A percentile compares a stretch with the other conserved stretches of the same genome.
Conservation (phyloP, 2,329 filamentous ascomycete species). For the Aspergillus sp. region DNA sequence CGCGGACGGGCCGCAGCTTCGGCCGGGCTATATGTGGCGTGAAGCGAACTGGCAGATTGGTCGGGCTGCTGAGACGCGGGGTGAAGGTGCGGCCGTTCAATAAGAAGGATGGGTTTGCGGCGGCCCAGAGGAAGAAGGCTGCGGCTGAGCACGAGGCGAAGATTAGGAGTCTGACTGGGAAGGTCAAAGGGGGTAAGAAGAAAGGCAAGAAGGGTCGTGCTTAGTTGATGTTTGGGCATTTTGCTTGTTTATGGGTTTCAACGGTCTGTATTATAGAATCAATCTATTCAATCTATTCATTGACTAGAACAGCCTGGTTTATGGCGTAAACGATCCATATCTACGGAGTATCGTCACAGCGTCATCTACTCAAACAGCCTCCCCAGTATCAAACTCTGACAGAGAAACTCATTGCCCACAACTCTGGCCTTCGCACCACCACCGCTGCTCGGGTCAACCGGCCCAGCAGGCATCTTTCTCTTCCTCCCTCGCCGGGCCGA, state of each 20-base stretch:
- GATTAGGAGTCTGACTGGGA: constrained; percentile 45
- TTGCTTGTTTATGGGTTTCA: constrained; percentile 15
- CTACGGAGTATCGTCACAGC: not conserved
- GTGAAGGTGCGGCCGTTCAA: constrained; percentile 48
- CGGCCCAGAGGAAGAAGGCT: constrained; percentile 55
- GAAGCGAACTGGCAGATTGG: constrained; percentile 62
- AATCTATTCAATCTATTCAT: constrained; percentile 3
- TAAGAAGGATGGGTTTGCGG: constrained; percentile 51
- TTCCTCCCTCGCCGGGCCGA: constrained; percentile 31
- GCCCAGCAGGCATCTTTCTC: constrained; percentile 31
- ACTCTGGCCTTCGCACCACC: constrained; percentile 48
- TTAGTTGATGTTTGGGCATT: constrained; percentile 13
- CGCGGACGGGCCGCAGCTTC: constrained; percentile 28
- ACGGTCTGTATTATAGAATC: constrained; percentile 30
- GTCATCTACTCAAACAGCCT: constrained; percentile 51
- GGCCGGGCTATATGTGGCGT: constrained; percentile 54
- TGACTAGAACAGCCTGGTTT: constrained; percentile 3
- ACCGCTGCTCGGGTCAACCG: constrained; percentile 15
- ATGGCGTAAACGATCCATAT: not conserved
- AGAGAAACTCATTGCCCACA: constrained; percentile 74
- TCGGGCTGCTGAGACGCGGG: constrained; percentile 49
- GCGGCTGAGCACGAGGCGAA: constrained; percentile 44
- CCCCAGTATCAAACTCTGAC: constrained; percentile 86
- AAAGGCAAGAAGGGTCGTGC: constrained; percentile 25
- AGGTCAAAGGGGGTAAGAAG: constrained; percentile 26